Conservation (phyloP, 1,139 yeast species). For the Lodderomyces elongisporus region DNA sequence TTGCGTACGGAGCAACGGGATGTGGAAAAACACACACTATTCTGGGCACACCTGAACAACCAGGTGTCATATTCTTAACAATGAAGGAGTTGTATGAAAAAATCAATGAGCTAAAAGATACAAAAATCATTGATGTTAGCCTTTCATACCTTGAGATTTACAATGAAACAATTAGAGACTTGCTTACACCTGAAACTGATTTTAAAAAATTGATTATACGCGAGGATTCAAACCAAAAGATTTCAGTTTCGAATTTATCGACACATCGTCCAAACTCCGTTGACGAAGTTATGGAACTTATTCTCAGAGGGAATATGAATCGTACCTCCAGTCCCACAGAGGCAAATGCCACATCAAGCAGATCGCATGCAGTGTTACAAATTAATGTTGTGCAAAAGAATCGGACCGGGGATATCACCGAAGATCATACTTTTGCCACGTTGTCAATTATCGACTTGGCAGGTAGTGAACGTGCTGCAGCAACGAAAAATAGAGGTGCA, state of each 20-base stretch:
- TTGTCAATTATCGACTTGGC: slow-evolving; percentile 86
- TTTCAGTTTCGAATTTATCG: slow-evolving; percentile 71
- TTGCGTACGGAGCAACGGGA: slow-evolving; percentile 95
- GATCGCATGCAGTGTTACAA: slow-evolving; percentile 91
- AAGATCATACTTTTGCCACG: slow-evolving; percentile 72
- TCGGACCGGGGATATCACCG: slow-evolving; percentile 58
- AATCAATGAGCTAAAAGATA: slow-evolving; percentile 52
- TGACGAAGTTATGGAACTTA: slow-evolving; percentile 77
- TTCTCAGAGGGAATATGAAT: slow-evolving; percentile 65
- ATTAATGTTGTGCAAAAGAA: slow-evolving; percentile 64
- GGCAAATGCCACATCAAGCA: slow-evolving; percentile 83
- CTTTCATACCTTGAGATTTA: slow-evolving; percentile 82
- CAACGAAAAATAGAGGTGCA: slow-evolving; percentile 77
- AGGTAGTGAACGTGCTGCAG: slow-evolving; percentile 91
- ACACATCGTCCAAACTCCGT: slow-evolving; percentile 60
- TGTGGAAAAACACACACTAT: slow-evolving; percentile 96
- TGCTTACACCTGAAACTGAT: slow-evolving; percentile 54
- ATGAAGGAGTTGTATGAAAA: slow-evolving; percentile 67
- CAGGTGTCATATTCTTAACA: slow-evolving; percentile 78
- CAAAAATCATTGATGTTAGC: slow-evolving; percentile 54
- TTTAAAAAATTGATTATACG: slow-evolving; percentile 50
- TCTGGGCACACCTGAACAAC: slow-evolving; percentile 65
- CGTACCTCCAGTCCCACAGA: slow-evolving; percentile 85
- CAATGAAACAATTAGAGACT: slow-evolving; percentile 81
- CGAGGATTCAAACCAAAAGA: slow-evolving; percentile 66